Conservation (phyloP, 257 asterid genomes). For the Solanum gandarillasii region DNA sequence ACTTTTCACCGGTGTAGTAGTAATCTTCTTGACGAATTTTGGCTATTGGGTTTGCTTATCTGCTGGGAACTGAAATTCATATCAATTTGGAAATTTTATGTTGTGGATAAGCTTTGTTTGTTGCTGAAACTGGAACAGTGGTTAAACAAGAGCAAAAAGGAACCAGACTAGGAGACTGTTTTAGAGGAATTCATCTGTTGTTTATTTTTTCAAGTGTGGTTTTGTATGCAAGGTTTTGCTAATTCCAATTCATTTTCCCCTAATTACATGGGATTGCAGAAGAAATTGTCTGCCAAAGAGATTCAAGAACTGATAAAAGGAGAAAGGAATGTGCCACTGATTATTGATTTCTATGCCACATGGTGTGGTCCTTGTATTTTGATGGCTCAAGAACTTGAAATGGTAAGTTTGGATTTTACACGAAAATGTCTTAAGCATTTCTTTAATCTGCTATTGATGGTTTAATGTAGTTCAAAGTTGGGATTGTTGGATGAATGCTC, state of each 20-base stretch:
- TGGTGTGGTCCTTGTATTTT: conserved; percentile 99
- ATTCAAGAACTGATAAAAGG: conserved; percentile 73
- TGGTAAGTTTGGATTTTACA: conserved; percentile 32
- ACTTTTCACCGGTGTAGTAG: neutral
- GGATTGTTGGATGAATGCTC: neutral
- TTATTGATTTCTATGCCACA: conserved; percentile 89
- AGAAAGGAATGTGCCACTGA: conserved; percentile 67
- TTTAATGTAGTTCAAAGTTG: neutral
- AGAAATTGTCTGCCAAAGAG: conserved; percentile 73
- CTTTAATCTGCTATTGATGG: neutral
- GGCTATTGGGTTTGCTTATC: neutral
- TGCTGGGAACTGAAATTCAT: neutral
- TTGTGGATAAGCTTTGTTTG: neutral
- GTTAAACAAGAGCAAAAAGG: neutral
- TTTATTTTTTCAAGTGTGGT: neutral
- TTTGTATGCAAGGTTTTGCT: neutral
- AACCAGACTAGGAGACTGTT: neutral
- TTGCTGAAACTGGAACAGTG: neutral
- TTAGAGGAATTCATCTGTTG: neutral
- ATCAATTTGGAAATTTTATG: neutral
- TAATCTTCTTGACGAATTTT: neutral
- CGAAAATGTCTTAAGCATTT: neutral
- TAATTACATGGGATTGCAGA: conserved; percentile 28
- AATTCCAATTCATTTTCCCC: neutral
- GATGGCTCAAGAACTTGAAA: conserved; percentile 99